Conservation (phyloP, 225 moss, liverwort and hornwort species). For the Pleurozium schreberi region DNA sequence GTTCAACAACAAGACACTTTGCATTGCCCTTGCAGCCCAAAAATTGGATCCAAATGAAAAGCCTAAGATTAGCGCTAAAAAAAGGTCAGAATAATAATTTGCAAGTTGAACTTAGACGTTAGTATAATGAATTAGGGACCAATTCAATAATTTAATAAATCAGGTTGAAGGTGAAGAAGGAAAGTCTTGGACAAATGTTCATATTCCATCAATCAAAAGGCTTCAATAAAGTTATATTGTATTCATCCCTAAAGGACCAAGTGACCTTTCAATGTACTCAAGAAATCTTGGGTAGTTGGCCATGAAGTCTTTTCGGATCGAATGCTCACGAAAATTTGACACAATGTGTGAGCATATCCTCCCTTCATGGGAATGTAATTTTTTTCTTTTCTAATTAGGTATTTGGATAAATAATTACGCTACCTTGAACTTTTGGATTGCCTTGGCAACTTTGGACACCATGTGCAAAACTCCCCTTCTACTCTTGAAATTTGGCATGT, state of each 20-base stretch:
- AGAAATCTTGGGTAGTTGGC: not conserved
- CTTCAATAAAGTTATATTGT: not conserved
- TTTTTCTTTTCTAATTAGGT: rapidly evolving
- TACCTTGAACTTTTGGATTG: rapidly evolving
- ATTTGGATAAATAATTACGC: rapidly evolving
- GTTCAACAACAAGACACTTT: no score
- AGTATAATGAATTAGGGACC: no score
- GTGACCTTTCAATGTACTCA: not conserved
- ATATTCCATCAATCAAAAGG: not conserved
- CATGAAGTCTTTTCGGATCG: no score
- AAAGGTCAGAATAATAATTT: no score
- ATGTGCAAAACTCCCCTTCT: not conserved
- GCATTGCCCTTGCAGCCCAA: no score
- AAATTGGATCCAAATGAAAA: not conserved
- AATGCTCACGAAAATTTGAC: not conserved
- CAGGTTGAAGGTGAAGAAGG: not conserved
- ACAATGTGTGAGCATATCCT: not conserved
- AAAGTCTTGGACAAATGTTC: not conserved
- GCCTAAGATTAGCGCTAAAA: not conserved
- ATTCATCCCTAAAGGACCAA: not conserved
- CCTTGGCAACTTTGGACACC: rapidly evolving
- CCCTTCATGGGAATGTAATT: rapidly evolving
- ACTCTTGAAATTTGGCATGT: not conserved
- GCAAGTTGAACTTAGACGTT: no score
- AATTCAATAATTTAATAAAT: not conserved